Percentiles rank a stretch among this genome's conserved stretches.
phyloP scores from a whole-genome alignment of 441 rosid species.

The Isatis lusitanica region DNA sequence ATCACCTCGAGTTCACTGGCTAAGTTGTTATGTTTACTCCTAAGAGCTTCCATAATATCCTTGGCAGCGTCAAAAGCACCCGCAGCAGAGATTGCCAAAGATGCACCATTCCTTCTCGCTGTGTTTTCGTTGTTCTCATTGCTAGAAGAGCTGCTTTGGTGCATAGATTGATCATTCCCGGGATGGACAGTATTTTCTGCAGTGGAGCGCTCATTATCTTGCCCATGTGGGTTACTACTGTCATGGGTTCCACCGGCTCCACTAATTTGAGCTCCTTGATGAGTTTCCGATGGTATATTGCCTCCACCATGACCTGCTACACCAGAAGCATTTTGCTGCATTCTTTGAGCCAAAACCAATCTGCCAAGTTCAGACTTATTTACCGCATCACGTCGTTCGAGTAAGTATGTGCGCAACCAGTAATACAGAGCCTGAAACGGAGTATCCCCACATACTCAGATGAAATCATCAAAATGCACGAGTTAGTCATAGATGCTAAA shows the following conservation, averaged over 20 bases:
- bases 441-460: conserved; percentile 27
- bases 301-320: conserved; percentile 61
- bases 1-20: conserved; percentile 97
- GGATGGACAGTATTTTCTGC: conserved; percentile 58
- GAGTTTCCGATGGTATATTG: conserved; percentile 62
- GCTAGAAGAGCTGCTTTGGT: conserved; percentile 59
- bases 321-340: conserved; percentile 79
- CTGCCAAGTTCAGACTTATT: conserved; percentile 82
- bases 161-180: conserved; percentile 77
- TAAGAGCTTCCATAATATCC: conserved; percentile 98
- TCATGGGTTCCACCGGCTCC: conserved; percentile 79
- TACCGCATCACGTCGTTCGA: conserved; percentile 97
- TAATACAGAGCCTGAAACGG: conserved; percentile 82
- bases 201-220: conserved; percentile 79
- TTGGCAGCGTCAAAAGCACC: conserved; percentile 99
- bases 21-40: conserved; percentile 96
- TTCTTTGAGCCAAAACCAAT: conserved; percentile 89
- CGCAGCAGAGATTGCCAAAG: conserved; percentile 78
- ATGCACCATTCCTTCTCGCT: conserved; percentile 69
- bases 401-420: conserved; percentile 98
- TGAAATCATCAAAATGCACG: conserved; percentile 24
- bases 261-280: conserved; percentile 62
- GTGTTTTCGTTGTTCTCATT: conserved; percentile 65
- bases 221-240: conserved; percentile 81
- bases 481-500: not conserved